A percentile compares a stretch with the other conserved stretches of the same genome.
Evolutionary conservation across 2,329 filamentous ascomycete species (phyloP).

Genomic region (Ophiocordyceps polyrhachis-furcata): DNA sequence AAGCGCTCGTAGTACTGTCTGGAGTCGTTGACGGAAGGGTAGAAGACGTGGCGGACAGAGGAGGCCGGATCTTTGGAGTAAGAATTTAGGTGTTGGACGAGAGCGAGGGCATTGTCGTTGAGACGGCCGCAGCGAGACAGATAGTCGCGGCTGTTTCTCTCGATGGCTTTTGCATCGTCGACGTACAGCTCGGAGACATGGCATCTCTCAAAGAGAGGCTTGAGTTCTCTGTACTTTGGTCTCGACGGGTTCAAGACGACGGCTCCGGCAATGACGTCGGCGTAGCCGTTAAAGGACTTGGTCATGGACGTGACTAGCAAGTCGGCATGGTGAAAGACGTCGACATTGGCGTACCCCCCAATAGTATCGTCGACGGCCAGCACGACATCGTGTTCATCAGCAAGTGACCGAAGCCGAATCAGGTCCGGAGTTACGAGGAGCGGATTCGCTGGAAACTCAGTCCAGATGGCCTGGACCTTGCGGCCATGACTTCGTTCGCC

Average conservation of each 20-base stretch:
- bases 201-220: slow-evolving; percentile 4
- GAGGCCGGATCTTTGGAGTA: slow-evolving; percentile 6
- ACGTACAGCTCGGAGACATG: slow-evolving; percentile 19
- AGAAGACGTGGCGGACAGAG: slow-evolving; percentile 15
- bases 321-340: slow-evolving; percentile 24
- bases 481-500: slow-evolving; percentile 14
- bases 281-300: slow-evolving; percentile 31
- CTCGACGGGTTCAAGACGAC: slow-evolving; percentile 21
- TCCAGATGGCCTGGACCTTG: slow-evolving; percentile 21
- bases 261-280: slow-evolving; percentile 28
- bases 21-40: slow-evolving; percentile 17
- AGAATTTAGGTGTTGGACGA: slow-evolving; percentile 13
- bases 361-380: slow-evolving; percentile 22
- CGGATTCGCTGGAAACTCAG: slow-evolving; percentile 16
- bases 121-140: slow-evolving; percentile 12
- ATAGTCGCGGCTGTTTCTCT: slow-evolving; percentile 19
- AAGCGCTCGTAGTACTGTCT: slow-evolving; percentile 11
- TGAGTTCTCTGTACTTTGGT: slow-evolving; percentile 13
- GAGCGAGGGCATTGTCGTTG: slow-evolving; percentile 17
- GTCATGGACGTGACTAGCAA: slow-evolving; percentile 27
- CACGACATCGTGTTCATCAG: slow-evolving; percentile 17
- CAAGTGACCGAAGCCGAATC: slow-evolving; percentile 4
- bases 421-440: slow-evolving; percentile 7
- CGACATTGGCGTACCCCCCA: slow-evolving; percentile 20
- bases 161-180: slow-evolving; percentile 19